phyloP scores from a whole-genome alignment of 306 rosid genomes.

The Casuarina cunninghamiana region DNA sequence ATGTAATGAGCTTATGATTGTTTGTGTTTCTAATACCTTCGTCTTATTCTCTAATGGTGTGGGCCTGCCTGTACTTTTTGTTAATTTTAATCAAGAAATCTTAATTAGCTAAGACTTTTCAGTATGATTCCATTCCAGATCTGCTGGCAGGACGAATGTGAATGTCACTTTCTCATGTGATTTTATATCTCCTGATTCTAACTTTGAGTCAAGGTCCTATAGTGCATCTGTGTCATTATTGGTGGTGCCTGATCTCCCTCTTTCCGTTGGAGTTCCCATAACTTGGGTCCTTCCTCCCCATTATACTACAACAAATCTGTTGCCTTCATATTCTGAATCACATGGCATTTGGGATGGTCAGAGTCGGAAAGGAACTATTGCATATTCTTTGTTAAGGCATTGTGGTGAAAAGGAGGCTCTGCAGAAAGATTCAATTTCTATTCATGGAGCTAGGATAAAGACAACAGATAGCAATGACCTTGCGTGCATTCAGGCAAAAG shows the following conservation, averaged over 20 bases:
- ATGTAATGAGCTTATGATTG: neutral
- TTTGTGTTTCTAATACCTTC: slow-evolving; percentile 3
- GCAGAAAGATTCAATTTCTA: slow-evolving; percentile 64
- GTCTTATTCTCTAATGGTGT: neutral
- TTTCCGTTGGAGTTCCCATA: slow-evolving; percentile 83
- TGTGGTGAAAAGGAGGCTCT: slow-evolving; percentile 50
- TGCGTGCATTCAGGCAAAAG: slow-evolving; percentile 93
- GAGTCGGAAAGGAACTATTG: slow-evolving; percentile 60
- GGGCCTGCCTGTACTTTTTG: neutral
- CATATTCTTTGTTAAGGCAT: slow-evolving; percentile 62
- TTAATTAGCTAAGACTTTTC: neutral
- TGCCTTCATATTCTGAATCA: slow-evolving; percentile 67
- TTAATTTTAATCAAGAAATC: neutral
- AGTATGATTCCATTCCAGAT: slow-evolving; percentile 41
- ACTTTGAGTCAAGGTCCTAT: slow-evolving; percentile 47
- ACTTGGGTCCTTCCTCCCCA: slow-evolving; percentile 98
- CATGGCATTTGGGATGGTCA: slow-evolving; percentile 52
- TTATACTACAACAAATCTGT: slow-evolving; percentile 61
- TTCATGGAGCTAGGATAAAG: slow-evolving; percentile 74
- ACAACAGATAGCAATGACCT: slow-evolving; percentile 68
- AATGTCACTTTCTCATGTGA: slow-evolving; percentile 75
- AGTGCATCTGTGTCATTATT: slow-evolving; percentile 65
- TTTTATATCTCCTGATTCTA: slow-evolving; percentile 49
- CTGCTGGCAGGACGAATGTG: slow-evolving; percentile 80
- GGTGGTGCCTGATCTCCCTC: slow-evolving; percentile 83